Conservation (phyloP, 2,329 filamentous ascomycete genomes). For the Stagonosporopsis chrysanthemi region DNA sequence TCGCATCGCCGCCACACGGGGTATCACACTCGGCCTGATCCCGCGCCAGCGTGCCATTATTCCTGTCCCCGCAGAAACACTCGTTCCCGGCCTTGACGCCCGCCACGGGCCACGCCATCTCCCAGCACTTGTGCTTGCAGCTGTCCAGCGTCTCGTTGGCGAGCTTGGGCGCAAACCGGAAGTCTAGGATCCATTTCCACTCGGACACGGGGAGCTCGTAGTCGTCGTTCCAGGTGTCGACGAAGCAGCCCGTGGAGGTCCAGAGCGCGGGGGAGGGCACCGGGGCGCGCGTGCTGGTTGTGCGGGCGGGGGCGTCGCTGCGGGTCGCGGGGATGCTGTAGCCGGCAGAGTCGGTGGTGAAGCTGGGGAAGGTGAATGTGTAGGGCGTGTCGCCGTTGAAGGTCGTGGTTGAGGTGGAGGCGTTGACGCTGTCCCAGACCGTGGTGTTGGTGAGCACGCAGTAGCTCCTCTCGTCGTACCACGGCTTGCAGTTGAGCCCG, state of each 20-base stretch:
- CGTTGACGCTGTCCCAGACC: not conserved
- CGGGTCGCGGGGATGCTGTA: slow-evolving; percentile 6
- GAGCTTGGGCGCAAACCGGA: not conserved
- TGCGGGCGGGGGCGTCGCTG: not conserved
- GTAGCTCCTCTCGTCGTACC: not conserved
- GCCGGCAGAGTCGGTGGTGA: slow-evolving; percentile 7
- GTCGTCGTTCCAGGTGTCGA: not conserved
- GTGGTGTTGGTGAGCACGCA: slow-evolving; percentile 2
- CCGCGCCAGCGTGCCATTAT: slow-evolving; percentile 2
- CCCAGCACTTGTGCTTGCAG: slow-evolving; percentile 11
- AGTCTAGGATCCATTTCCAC: slow-evolving; percentile 1
- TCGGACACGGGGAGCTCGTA: not conserved
- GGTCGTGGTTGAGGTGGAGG: not conserved
- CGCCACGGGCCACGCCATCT: not conserved
- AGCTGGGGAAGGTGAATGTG: not conserved
- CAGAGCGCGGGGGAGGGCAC: not conserved
- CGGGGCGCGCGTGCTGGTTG: not conserved
- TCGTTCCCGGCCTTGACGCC: slow-evolving; percentile 2
- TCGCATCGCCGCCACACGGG: slow-evolving; percentile 5
- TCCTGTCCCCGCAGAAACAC: slow-evolving; percentile 9
- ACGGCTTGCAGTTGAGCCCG: slow-evolving; percentile 7
- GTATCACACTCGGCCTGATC: slow-evolving; percentile 5
- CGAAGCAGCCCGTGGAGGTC: slow-evolving; percentile 10
- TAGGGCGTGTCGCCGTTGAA: not conserved
- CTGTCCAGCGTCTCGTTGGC: slow-evolving; percentile 1